Evolutionary conservation across 768 basidiomycete genomes (phyloP), one percentile per base, ranked within the genome.

Genomic region (Tephrocybe sp.): DNA sequence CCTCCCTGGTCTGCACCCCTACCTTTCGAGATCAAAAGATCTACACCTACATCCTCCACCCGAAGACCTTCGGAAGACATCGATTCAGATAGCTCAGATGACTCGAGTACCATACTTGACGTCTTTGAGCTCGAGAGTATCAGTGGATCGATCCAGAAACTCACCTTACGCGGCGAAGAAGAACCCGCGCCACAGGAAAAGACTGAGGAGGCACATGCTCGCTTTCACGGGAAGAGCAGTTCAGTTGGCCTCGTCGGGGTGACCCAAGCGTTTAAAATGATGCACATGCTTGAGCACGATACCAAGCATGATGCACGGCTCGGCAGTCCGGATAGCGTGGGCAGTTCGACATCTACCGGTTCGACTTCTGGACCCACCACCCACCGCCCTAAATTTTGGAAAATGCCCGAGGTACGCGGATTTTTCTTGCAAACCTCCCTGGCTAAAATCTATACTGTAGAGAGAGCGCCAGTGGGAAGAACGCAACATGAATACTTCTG

Each of bases 151-250:
- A 30, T 41, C 46, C 73, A 44, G 58, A 76, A 49, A 64, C 69
- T 58, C 42, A 73, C 55, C 58, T 68, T 66, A 51, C 69, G 50
- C 25, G 68, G 71, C 11, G 69, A 71, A 46, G 57, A 60, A 5
- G 53, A 46, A 38, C 16, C 44, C 13, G 12, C 40, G 4, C 12
- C 55, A 7, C 49, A 54, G 13, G 52, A 54, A 25, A 55, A 55
- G 21, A 47, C 56, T n/a, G 52, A 63, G 5, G 60, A 75, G 50
- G 74, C 73, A 50, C 67, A 72, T 50, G 70, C 75, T 41, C 69
- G 83, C 22, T 87, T 83, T 56, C 82, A 85, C 58, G 84, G 84
- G 13, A 77, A 80, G 56, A 84, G 81, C 60, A 84, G 81, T 56
- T 71, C 71, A 12, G 73, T 78, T 28, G 72, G 76, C 24, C 74